Conservation (phyloP, 805 yeast genomes). For the Metschnikowia cerradonensis region DNA sequence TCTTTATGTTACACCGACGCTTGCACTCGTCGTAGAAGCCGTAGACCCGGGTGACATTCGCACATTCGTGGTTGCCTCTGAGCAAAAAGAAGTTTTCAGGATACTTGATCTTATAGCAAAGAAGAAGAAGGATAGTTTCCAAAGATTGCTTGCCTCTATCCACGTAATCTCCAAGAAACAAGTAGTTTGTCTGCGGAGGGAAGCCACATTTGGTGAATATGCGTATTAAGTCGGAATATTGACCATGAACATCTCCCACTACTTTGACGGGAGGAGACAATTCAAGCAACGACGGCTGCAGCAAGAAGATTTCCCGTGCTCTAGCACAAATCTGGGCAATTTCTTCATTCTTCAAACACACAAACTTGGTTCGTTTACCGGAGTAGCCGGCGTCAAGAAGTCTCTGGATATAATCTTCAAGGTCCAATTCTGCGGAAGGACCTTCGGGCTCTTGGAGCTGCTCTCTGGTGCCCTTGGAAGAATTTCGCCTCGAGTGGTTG, state of each 20-base stretch:
- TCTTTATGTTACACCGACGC: slow-evolving; percentile 83
- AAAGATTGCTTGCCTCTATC: slow-evolving; percentile 96
- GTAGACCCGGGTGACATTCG: slow-evolving; percentile 92
- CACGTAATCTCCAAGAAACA: slow-evolving; percentile 94
- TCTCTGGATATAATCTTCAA: slow-evolving; percentile 88
- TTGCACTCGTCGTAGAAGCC: slow-evolving; percentile 98
- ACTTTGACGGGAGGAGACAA: slow-evolving; percentile 82
- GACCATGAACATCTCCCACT: slow-evolving; percentile 96
- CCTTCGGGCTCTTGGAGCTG: slow-evolving; percentile 2
- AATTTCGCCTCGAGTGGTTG: slow-evolving; percentile 14
- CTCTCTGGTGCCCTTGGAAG: slow-evolving; percentile 11
- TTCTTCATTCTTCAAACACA: slow-evolving; percentile 80
- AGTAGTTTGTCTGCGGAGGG: slow-evolving; percentile 90
- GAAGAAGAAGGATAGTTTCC: slow-evolving; percentile 81
- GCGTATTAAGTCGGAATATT: slow-evolving; percentile 85
- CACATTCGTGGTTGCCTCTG: slow-evolving; percentile 97
- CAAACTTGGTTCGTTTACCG: slow-evolving; percentile 85
- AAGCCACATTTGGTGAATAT: slow-evolving; percentile 94
- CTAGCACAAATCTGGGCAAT: slow-evolving; percentile 80
- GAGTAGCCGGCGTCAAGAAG: slow-evolving; percentile 93
- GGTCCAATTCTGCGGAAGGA: slow-evolving; percentile 33
- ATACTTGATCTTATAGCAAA: slow-evolving; percentile 92
- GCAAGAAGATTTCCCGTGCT: slow-evolving; percentile 83
- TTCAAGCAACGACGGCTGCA: slow-evolving; percentile 88
- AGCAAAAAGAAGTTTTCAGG: slow-evolving; percentile 93